Evolutionary conservation across 148 eudicot genomes (phyloP), one percentile per base, ranked within the genome.

Genomic region (Rhododendron williamsianum): DNA sequence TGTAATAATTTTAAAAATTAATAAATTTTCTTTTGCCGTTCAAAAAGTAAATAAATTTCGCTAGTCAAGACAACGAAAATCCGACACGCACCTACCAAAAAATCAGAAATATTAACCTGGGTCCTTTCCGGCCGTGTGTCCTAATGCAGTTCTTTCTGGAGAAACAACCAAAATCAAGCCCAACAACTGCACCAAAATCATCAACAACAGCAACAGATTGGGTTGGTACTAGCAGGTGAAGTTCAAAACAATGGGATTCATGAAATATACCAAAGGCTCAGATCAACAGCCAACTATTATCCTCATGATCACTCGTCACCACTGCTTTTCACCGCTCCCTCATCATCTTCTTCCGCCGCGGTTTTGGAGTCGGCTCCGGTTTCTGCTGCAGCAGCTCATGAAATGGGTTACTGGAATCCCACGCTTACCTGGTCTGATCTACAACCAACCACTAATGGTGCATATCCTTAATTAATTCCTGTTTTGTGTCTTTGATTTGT

Each of bases 181-280:
- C 80, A 76, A 38, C 78, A 35, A 8, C 7, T 3, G 3, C 87
- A 80, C 33, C 77, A 65, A 10, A 60, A 84, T 48, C 60, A 74
- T 19, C 79, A 69, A 4, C 74, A 11, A 13, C 87, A 63, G 12
- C 88, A 87, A 43, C 73, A 86, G 78, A 88, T 76, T 45, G 93
- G 92, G 36, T 88, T 90, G 71, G 77, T 85, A 6, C 41, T 85
- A 19, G 18, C 16, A 3, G 90, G 92, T 73, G 97, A 91, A 58
- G 83, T 63, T 80, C 92, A 92, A 35, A 88, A 91, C 63, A 85
- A 83, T 16, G 92, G 89, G 9, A 76, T 87, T 48, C 86, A 91
- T 41, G 92, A 92, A 54, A 81, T 91, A 11, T 90, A 91, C 86
- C 95, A 94, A 81, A 89, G 93, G 91, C 69, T 93, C 13, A 91